phyloP scores from a whole-genome alignment of 2,329 filamentous ascomycete species.

The Aspergillus pseudoviridinutans region DNA sequence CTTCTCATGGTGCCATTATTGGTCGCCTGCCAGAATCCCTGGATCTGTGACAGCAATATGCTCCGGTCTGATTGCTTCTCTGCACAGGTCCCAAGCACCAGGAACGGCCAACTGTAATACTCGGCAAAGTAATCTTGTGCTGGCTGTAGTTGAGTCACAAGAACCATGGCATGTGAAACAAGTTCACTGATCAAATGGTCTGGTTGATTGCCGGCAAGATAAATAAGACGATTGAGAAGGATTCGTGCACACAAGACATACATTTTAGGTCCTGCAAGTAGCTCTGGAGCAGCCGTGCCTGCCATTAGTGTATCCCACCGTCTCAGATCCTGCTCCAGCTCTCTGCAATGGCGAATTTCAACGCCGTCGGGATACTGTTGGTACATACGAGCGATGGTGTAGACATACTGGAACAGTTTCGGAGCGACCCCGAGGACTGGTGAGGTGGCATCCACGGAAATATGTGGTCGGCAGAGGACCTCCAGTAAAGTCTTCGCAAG shows the following conservation, averaged over 20 bases:
- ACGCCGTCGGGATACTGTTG: conserved; percentile 1
- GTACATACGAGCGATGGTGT: conserved; percentile 10
- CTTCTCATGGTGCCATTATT: conserved; percentile 22
- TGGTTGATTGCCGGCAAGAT: not conserved
- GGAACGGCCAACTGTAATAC: conserved; percentile 25
- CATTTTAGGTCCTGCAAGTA: conserved; percentile 8
- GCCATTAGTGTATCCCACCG: not conserved
- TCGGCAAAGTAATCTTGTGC: conserved; percentile 22
- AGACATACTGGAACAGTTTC: conserved; percentile 17
- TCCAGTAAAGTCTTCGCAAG: conserved; percentile 11
- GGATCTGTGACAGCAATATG: conserved; percentile 13
- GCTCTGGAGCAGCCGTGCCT: not conserved
- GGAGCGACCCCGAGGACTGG: conserved; percentile 20
- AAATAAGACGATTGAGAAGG: conserved; percentile 10
- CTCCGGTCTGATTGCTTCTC: conserved; percentile 4
- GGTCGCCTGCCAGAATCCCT: conserved; percentile 18
- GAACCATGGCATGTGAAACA: conserved; percentile 9
- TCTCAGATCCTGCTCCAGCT: conserved; percentile 2
- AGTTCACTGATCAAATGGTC: not conserved
- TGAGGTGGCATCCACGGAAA: conserved; percentile 7
- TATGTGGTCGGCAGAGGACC: conserved; percentile 1
- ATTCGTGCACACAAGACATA: conserved; percentile 16
- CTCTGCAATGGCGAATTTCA: not conserved
- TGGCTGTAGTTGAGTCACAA: conserved; percentile 14
- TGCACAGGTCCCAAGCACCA: conserved; percentile 15